These are phyloP conservation scores for Emericellopsis atlantica DNA, from an alignment of 2,329 filamentous ascomycete species.

Conservation along the genomic window DNA sequence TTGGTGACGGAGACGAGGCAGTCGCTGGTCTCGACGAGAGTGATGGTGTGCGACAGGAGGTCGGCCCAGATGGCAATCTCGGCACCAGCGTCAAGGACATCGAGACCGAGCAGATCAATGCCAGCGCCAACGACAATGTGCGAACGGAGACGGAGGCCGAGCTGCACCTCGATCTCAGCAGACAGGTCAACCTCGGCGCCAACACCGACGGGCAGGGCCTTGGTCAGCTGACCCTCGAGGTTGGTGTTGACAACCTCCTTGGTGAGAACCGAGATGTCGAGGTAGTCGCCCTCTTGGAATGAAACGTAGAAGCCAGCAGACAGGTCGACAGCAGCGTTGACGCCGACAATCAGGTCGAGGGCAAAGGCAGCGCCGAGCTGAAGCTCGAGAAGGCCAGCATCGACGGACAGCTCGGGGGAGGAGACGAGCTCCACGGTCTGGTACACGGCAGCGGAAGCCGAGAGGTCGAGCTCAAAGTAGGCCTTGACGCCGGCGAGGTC, in stretches of 20 bases:
- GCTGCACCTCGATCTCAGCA: conserved; percentile 31
- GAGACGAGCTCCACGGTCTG: conserved; percentile 38
- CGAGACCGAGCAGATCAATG: conserved; percentile 10
- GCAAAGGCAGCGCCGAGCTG: conserved; percentile 32
- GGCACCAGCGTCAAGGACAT: conserved; percentile 25
- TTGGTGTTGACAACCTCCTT: conserved; percentile 24
- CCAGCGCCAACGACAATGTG: conserved; percentile 27
- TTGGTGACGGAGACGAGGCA: conserved; percentile 19
- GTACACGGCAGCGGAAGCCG: conserved; percentile 28
- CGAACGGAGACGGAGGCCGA: conserved; percentile 35
- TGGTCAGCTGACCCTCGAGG: conserved; percentile 20
- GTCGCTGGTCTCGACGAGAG: conserved; percentile 19
- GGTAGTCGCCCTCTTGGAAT: conserved; percentile 28
- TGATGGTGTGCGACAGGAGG: conserved; percentile 37
- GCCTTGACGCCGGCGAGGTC: conserved; percentile 37
- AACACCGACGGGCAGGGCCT: conserved; percentile 11
- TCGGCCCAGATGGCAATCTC: conserved; percentile 35
- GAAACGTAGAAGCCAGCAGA: conserved; percentile 31
- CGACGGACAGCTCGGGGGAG: conserved; percentile 20
- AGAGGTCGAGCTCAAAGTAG: conserved; percentile 35
- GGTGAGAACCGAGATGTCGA: conserved; percentile 26
- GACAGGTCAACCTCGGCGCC: conserved; percentile 16
- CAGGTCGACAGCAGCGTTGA: conserved; percentile 35
- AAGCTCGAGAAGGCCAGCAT: conserved; percentile 27
- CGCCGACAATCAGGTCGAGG: conserved; percentile 37